Conservation (phyloP, 495 filamentous ascomycete genomes). For the Podospora bellae-mahoneyi region DNA sequence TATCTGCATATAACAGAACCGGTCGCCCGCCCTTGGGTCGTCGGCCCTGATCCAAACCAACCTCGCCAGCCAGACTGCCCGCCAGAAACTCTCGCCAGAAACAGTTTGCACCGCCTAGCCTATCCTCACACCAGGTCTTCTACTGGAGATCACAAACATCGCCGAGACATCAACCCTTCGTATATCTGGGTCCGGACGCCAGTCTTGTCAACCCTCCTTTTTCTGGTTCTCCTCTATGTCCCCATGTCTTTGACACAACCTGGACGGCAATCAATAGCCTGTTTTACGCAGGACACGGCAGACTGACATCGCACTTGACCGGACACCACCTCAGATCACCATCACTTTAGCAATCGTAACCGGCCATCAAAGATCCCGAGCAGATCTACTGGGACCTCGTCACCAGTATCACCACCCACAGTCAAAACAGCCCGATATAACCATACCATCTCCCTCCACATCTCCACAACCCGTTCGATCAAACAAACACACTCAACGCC, state of each 20-base stretch:
- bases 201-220: conserved; percentile 11
- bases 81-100: conserved; percentile 9
- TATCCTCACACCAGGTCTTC: conserved; percentile 22
- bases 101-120: conserved; percentile 13
- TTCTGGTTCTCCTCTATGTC: conserved; percentile 28
- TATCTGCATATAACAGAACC: conserved; percentile 13
- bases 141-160: conserved; percentile 11
- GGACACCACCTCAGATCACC: conserved; percentile 24
- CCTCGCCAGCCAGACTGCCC: conserved; percentile 5
- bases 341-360: conserved; percentile 34
- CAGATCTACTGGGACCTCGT: conserved; percentile 16
- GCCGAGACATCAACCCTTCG: background rate
- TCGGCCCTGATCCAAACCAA: conserved; percentile 14
- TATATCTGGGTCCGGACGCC: conserved; percentile 20
- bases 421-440: background rate
- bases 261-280: conserved; percentile 32
- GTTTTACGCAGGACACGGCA: conserved; percentile 42
- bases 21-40: conserved; percentile 19
- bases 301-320: conserved; percentile 33
- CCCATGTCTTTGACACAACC: conserved; percentile 44
- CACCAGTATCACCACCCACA: background rate
- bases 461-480: background rate
- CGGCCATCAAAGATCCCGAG: conserved; percentile 24
- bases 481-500: conserved; percentile 18
- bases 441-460: conserved; percentile 8